These are phyloP conservation scores for Dactylellina cionopaga DNA, from an alignment of 2,329 filamentous ascomycete species.

Conservation along the genomic window DNA sequence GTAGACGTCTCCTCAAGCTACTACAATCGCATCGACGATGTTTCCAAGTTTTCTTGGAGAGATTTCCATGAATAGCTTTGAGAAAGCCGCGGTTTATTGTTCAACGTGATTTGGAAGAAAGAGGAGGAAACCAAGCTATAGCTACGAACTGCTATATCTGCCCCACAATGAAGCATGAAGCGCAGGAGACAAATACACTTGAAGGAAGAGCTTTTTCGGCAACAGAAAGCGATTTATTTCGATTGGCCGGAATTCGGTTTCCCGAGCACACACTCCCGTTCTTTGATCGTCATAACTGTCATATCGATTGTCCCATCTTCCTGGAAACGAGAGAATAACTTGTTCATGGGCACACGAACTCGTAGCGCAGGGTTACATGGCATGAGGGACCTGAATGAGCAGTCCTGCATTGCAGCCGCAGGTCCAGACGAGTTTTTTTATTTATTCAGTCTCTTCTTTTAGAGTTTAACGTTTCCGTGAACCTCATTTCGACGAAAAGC, in stretches of 20 bases:
- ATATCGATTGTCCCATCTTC: not conserved
- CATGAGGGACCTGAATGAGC: not conserved
- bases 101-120: conserved; percentile 1
- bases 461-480: too few relatives aligned
- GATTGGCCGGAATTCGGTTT: conserved; percentile 25
- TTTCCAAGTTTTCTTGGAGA: not conserved
- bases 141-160: not conserved
- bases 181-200: conserved; percentile 2
- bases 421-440: not conserved
- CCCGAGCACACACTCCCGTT: not conserved
- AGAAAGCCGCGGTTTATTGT: not conserved
- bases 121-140: conserved; percentile 8
- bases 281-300: not conserved
- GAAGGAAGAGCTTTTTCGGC: conserved; percentile 15
- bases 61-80: not conserved
- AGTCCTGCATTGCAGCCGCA: not conserved
- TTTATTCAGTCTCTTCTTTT: not conserved
- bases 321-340: not conserved
- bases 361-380: not conserved
- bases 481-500: too few relatives aligned
- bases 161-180: conserved; percentile 1
- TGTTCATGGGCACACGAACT: not conserved
- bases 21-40: too few relatives aligned
- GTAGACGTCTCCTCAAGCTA: too few relatives aligned
- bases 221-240: not conserved